These are phyloP conservation scores for Trichophyton verrucosum DNA, from an alignment of 2,329 filamentous ascomycete genomes.

Conservation along the genomic window DNA sequence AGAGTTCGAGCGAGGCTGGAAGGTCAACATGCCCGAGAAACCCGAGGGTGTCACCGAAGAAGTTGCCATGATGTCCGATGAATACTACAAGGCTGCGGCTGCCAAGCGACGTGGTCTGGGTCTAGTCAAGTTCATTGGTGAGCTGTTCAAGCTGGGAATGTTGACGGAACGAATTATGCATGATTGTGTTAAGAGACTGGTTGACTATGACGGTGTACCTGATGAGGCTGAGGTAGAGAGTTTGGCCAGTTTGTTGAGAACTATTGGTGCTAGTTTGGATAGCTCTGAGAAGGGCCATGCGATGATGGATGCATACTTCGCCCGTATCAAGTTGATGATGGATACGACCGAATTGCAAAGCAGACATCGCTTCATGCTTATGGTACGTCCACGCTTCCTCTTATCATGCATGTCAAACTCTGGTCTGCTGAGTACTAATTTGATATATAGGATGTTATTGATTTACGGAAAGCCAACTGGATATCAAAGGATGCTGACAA, in stretches of 20 bases:
- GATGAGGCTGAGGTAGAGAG: slow-evolving; percentile 96
- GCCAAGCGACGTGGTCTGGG: slow-evolving; percentile 94
- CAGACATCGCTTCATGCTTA: slow-evolving; percentile 88
- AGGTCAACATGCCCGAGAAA: slow-evolving; percentile 67
- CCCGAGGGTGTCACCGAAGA: slow-evolving; percentile 62
- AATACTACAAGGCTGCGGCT: slow-evolving; percentile 88
- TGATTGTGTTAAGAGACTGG: slow-evolving; percentile 92
- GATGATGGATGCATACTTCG: slow-evolving; percentile 91
- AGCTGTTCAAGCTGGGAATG: slow-evolving; percentile 98
- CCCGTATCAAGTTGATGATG: slow-evolving; percentile 70
- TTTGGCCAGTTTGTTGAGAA: slow-evolving; percentile 80
- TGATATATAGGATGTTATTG: slow-evolving; percentile 55
- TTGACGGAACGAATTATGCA: slow-evolving; percentile 99
- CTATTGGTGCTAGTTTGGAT: slow-evolving; percentile 82
- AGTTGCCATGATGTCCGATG: slow-evolving; percentile 76
- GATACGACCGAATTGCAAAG: slow-evolving; percentile 70
- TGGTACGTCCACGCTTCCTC: slow-evolving; percentile 37
- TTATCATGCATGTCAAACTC: not conserved
- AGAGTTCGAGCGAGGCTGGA: slow-evolving; percentile 97
- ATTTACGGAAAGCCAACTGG: slow-evolving; percentile 70
- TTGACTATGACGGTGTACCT: slow-evolving; percentile 85
- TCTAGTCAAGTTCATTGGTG: slow-evolving; percentile 97
- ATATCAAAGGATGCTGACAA: slow-evolving; percentile 79
- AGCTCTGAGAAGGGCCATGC: slow-evolving; percentile 65
- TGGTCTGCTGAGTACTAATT: slow-evolving; percentile 4